Evolutionary conservation across 768 basidiomycete species (phyloP), one percentile per base, ranked within the genome.

Genomic region (Roridomyces roridus): DNA sequence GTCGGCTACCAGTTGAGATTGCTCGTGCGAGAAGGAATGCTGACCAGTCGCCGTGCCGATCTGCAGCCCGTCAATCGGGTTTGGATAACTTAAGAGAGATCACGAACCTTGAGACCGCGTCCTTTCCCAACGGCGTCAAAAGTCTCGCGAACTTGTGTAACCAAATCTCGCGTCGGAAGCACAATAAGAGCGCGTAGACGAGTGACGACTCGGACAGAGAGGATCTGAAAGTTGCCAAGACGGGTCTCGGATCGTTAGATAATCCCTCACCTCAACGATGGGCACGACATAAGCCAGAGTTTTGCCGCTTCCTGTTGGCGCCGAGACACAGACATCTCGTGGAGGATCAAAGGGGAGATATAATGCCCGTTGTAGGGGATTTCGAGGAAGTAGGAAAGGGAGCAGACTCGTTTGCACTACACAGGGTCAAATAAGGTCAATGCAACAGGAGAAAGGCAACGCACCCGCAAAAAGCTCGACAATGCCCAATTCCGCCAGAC

Each of bases 291-390:
- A 99, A n/a, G 94, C 92, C 25, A 99, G 80, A 0, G 96, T 99
- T 72, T 99, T 99, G 0, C 97, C 97, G 64, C 95, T 97, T 21
- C 97, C 97, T 0, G 97, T 99, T 0, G 97, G 97, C 1, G 97
- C 97, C 8, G 94, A 97, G 12, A 96, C 91, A 63, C 95, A 96
- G 12, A 95, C 81, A 72, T 99, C 97, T 24, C 80, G 80, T 24
- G 87, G 87, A 31, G 84, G 80, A 53, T 81, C 68, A 63, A 84
- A 87, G 0, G 92, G 87, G 39, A 80, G 75, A 65, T 93, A 92
- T 10, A 94, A 71, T 1, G 77, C 70, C 46, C 76, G 69, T 36
- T 80, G 70, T 5, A 70, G 62, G 9, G 68, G 62, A 17, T 78
- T 67, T 44, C 75, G 46, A 15, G 81, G 78, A 14, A 96, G 80